Evolutionary conservation across 2,329 filamentous ascomycete genomes (phyloP).

Genomic region (Calonectria pseudoturangicola): DNA sequence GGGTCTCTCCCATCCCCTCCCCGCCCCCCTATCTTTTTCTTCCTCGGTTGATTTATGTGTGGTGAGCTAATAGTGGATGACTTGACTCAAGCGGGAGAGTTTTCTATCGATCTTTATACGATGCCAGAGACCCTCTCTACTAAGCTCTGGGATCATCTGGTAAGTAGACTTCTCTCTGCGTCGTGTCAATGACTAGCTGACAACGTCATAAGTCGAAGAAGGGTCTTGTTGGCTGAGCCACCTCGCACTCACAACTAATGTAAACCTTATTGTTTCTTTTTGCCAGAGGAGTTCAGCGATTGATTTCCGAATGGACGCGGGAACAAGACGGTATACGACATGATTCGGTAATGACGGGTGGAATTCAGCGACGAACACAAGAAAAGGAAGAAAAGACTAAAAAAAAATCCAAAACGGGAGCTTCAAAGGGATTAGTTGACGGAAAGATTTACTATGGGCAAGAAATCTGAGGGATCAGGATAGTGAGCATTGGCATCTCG

Average conservation of each 20-base stretch:
- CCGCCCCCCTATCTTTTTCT: slow-evolving; percentile 36
- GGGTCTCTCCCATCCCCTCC: not conserved
- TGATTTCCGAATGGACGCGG: slow-evolving; percentile 48
- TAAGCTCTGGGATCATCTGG: slow-evolving; percentile 93
- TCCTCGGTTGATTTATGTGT: slow-evolving; percentile 57
- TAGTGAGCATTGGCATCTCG: slow-evolving; percentile 11
- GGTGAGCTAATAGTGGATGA: slow-evolving; percentile 60
- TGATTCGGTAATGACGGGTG: slow-evolving; percentile 50
- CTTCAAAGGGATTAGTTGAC: slow-evolving; percentile 15
- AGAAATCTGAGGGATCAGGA: slow-evolving; percentile 11
- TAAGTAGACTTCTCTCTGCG: slow-evolving; percentile 56
- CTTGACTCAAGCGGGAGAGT: slow-evolving; percentile 84
- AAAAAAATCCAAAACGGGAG: slow-evolving; percentile 27
- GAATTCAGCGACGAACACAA: slow-evolving; percentile 19
- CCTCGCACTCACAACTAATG: slow-evolving; percentile 42
- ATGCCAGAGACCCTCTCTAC: slow-evolving; percentile 92
- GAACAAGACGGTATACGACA: slow-evolving; percentile 49
- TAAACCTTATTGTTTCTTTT: slow-evolving; percentile 46
- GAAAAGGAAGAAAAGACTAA: slow-evolving; percentile 16
- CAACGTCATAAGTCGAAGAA: slow-evolving; percentile 59
- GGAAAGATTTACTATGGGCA: slow-evolving; percentile 18
- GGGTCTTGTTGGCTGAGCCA: slow-evolving; percentile 60
- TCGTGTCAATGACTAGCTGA: slow-evolving; percentile 27
- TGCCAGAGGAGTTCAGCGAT: slow-evolving; percentile 44
- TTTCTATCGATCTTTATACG: slow-evolving; percentile 99